phyloP scores from a whole-genome alignment of 164 flowering plant species.

The Annona squamosa region DNA sequence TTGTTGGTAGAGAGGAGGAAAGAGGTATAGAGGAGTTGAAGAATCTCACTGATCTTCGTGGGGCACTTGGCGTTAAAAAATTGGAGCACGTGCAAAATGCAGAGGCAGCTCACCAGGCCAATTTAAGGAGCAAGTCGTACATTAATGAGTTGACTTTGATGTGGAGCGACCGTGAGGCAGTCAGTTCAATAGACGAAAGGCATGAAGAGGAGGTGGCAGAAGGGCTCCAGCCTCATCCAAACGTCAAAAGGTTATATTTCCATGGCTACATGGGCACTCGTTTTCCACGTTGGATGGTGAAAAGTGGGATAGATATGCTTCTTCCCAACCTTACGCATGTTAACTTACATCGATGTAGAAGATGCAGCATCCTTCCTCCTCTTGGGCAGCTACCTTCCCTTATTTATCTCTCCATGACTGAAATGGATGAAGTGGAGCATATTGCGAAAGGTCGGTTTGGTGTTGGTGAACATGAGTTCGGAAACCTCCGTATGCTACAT shows the following conservation, averaged over 20 bases:
- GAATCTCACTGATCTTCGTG: slow-evolving; percentile 10
- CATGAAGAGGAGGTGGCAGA: slow-evolving; percentile 8
- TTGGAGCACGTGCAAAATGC: slow-evolving; percentile 12
- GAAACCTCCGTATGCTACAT: too few relatives aligned
- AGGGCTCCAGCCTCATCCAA: slow-evolving; percentile 16
- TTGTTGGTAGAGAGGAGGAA: not conserved
- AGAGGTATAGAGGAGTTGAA: slow-evolving; percentile 14
- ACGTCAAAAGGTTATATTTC: slow-evolving; percentile 6
- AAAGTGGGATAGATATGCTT: not conserved
- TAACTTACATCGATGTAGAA: not conserved
- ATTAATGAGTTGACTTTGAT: slow-evolving; percentile 9
- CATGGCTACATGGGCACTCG: slow-evolving; percentile 10
- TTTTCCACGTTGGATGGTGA: slow-evolving; percentile 22
- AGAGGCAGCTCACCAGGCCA: slow-evolving; percentile 11
- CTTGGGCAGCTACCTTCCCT: slow-evolving; percentile 1
- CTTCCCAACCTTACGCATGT: not conserved
- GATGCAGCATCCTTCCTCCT: slow-evolving; percentile 1
- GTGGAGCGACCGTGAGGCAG: slow-evolving; percentile 9
- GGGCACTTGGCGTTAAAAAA: slow-evolving; percentile 8
- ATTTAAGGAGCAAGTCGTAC: slow-evolving; percentile 10
- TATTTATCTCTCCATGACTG: not conserved
- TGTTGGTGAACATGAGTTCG: not conserved
- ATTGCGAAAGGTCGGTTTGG: not conserved
- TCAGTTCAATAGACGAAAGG: not conserved
- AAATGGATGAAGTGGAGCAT: not conserved